Conservation (phyloP, 495 filamentous ascomycete species). For the Penicilliopsis zonata region DNA sequence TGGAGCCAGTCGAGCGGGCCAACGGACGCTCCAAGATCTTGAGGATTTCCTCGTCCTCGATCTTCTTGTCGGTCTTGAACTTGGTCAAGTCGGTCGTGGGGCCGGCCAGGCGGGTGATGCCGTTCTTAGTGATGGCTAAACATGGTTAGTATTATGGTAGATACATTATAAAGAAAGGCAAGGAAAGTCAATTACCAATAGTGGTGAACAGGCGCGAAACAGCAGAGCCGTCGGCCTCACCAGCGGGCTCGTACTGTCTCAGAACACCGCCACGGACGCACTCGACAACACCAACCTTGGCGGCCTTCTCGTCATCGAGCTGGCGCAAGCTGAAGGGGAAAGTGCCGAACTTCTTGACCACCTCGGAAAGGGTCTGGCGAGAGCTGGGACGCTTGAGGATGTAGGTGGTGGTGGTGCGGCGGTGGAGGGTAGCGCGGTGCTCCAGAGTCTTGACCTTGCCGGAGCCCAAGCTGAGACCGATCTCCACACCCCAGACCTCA, state of each 20-base stretch:
- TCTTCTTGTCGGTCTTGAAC: conserved; percentile 89
- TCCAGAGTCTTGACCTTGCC: conserved; percentile 89
- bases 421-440: conserved; percentile 82
- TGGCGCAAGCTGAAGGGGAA: conserved; percentile 98
- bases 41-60: conserved; percentile 71
- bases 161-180: conserved; percentile 2
- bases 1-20: conserved; percentile 48
- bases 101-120: conserved; percentile 69
- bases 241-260: conserved; percentile 89
- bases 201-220: conserved; percentile 84
- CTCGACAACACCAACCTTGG: conserved; percentile 92
- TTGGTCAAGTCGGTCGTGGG: conserved; percentile 65
- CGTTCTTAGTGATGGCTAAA: conserved; percentile 96
- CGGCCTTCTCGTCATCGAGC: conserved; percentile 90
- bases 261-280: conserved; percentile 85
- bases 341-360: conserved; percentile 89
- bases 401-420: conserved; percentile 83
- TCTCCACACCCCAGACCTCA: conserved; percentile 96
- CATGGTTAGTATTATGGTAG: conserved; percentile 4
- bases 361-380: conserved; percentile 78
- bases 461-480: conserved; percentile 78
- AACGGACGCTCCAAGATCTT: conserved; percentile 69
- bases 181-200: conserved; percentile 52
- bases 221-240: conserved; percentile 73
- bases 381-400: conserved; percentile 85